Evolutionary conservation across 495 filamentous ascomycete species (phyloP).

Genomic region (Neurospora terricola): DNA sequence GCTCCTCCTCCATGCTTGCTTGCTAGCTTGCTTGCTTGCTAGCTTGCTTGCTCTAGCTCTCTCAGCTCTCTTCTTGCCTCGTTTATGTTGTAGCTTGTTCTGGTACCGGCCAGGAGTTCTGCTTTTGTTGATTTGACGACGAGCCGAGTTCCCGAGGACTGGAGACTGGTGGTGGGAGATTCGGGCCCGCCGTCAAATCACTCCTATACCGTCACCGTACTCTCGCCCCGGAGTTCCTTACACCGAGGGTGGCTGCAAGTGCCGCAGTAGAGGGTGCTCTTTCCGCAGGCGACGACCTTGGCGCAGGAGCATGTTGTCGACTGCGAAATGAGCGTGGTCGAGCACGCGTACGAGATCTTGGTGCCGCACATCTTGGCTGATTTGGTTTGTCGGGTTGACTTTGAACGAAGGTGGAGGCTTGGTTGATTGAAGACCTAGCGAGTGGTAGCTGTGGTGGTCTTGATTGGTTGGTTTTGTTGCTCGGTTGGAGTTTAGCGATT

Average conservation of each 20-base stretch:
- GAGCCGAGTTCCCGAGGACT: not conserved
- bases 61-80: not conserved
- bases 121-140: not conserved
- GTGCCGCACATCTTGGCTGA: slow-evolving; percentile 20
- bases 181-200: not conserved
- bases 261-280: slow-evolving; percentile 24
- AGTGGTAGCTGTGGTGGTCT: not conserved
- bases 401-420: not conserved
- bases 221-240: slow-evolving; percentile 19
- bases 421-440: not conserved
- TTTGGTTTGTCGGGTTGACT: not conserved
- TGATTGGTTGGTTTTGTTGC: not conserved
- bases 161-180: not conserved
- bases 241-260: slow-evolving; percentile 20
- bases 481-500: not conserved
- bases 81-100: not conserved
- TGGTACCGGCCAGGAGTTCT: not conserved
- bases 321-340: slow-evolving; percentile 20
- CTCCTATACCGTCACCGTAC: not conserved
- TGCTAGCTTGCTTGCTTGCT: too few species aligned
- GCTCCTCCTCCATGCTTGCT: not conserved
- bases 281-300: slow-evolving; percentile 18
- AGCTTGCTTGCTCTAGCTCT: not conserved
- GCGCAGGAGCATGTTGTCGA: slow-evolving; percentile 19
- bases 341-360: slow-evolving; percentile 22